phyloP scores from a whole-genome alignment of 306 rosid genomes.

The Quercus robur region DNA sequence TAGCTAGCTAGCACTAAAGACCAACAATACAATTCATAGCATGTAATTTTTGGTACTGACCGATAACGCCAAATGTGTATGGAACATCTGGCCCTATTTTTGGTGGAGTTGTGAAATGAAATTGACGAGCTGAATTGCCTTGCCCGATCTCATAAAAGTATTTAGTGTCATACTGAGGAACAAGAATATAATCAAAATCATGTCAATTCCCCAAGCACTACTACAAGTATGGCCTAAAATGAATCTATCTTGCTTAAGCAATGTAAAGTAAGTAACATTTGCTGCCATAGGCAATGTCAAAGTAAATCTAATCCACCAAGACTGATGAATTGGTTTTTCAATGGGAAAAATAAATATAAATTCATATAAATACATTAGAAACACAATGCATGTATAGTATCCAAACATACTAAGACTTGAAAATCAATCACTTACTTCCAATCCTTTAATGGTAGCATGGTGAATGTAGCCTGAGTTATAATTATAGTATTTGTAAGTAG shows the following conservation, averaged over 20 bases:
- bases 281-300: no score
- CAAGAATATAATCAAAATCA: background rate
- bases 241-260: no score
- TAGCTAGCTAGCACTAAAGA: background rate
- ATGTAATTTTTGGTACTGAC: constrained; percentile 20
- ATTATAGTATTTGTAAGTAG: background rate
- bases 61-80: constrained; percentile 70
- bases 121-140: constrained; percentile 42
- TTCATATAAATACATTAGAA: no score
- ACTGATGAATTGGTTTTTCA: no score
- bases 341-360: no score
- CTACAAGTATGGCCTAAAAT: no score
- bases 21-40: background rate
- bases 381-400: no score
- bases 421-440: background rate
- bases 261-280: no score
- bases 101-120: constrained; percentile 74
- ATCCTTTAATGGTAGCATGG: background rate
- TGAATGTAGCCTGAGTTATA: background rate
- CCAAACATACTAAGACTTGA: background rate
- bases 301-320: no score
- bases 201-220: background rate
- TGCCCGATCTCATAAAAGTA: constrained; percentile 64
- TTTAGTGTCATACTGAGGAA: constrained; percentile 47
- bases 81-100: constrained; percentile 67